Evolutionary conservation across 2,329 filamentous ascomycete genomes (phyloP).

Genomic region (Lasiodiplodia sp.): DNA sequence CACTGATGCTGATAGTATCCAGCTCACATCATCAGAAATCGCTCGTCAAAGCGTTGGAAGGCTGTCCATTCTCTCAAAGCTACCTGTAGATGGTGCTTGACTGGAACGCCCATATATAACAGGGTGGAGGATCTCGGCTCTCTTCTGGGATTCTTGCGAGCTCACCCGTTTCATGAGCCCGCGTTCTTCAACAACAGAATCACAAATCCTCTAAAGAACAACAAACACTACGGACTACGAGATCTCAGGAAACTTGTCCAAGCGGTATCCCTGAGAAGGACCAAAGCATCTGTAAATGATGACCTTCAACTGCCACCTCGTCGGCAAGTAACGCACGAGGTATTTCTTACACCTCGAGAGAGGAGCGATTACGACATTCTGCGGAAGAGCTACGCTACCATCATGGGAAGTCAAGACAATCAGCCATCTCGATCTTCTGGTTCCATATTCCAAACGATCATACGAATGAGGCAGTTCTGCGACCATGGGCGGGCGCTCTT

Average conservation of each 20-base stretch:
- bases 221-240: not conserved
- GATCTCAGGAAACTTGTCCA: not conserved
- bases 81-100: conserved; percentile 26
- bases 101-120: conserved; percentile 22
- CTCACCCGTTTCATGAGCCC: conserved; percentile 19
- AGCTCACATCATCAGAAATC: no score
- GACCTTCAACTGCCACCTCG: conserved; percentile 34
- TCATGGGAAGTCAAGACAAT: conserved; percentile 7
- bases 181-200: conserved; percentile 24
- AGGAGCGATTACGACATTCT: conserved; percentile 38
- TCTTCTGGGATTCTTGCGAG: conserved; percentile 21
- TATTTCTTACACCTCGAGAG: conserved; percentile 32
- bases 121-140: conserved; percentile 29
- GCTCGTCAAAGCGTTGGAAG: no score
- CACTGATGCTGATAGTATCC: no score
- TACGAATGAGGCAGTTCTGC: conserved; percentile 41
- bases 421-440: conserved; percentile 23
- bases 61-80: conserved; percentile 5
- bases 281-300: not conserved
- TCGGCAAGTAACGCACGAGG: conserved; percentile 30
- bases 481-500: conserved; percentile 42
- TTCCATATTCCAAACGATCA: conserved; percentile 37
- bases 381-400: conserved; percentile 30
- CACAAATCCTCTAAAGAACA: not conserved
- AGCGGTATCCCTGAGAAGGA: not conserved